A percentile compares a stretch with the other conserved stretches of the same genome.
Conservation (phyloP, 495 filamentous ascomycete species). For the Penicillium pancosmium region DNA sequence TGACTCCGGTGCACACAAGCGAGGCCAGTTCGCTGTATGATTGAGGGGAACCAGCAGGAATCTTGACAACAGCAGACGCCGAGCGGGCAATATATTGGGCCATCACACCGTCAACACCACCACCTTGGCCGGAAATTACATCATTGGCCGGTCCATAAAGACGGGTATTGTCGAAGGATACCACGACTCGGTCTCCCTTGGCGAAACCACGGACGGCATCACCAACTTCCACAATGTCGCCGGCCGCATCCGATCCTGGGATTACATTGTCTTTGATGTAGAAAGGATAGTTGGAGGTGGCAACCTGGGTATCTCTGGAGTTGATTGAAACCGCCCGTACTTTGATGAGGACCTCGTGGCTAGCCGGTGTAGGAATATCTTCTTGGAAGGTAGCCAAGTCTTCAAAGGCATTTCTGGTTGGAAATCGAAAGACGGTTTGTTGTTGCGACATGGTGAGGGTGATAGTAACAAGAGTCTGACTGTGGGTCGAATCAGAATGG, state of each 20-base stretch:
- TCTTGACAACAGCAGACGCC: conserved; percentile 61
- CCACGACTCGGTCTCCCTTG: conserved; percentile 65
- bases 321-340: conserved; percentile 51
- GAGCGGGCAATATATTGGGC: conserved; percentile 64
- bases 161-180: conserved; percentile 70
- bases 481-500: not conserved
- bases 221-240: conserved; percentile 65
- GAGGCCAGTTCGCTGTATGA: conserved; percentile 57
- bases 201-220: conserved; percentile 59
- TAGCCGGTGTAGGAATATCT: conserved; percentile 30
- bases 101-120: conserved; percentile 64
- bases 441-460: conserved; percentile 8
- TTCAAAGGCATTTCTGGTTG: conserved; percentile 8
- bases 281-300: conserved; percentile 58
- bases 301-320: conserved; percentile 49
- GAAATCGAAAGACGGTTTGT: conserved; percentile 21
- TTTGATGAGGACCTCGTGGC: conserved; percentile 51
- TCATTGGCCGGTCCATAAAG: conserved; percentile 49
- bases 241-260: conserved; percentile 70
- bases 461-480: not conserved
- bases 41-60: conserved; percentile 60
- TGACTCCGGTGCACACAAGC: conserved; percentile 60
- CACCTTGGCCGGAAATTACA: conserved; percentile 59
- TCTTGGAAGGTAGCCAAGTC: conserved; percentile 9
- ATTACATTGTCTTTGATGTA: conserved; percentile 56